phyloP scores from a whole-genome alignment of 108 stramenopile genomes.

The Cyclotella kingstonii region DNA sequence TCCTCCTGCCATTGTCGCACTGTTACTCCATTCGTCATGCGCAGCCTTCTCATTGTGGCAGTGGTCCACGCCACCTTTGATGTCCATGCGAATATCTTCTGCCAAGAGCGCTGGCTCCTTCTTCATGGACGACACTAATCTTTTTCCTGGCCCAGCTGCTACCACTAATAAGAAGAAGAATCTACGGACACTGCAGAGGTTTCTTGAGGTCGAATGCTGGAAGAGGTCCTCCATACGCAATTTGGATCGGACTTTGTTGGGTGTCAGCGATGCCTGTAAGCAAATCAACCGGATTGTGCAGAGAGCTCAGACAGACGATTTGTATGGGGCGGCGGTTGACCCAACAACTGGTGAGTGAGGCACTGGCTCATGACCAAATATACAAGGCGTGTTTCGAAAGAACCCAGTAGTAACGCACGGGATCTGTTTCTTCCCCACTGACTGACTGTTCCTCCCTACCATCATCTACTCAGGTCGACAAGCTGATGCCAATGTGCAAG shows the following conservation, averaged over 20 bases:
- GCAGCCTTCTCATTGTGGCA: too few species aligned
- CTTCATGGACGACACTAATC: too few species aligned
- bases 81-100: too few species aligned
- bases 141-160: too few species aligned
- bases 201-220: constrained; percentile 90
- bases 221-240: constrained; percentile 57
- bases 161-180: constrained; percentile 90
- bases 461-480: constrained; percentile 33
- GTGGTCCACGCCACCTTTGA: too few species aligned
- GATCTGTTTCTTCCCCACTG: too few species aligned
- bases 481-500: constrained; percentile 78
- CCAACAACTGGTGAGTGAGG: constrained; percentile 28
- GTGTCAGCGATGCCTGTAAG: constrained; percentile 83
- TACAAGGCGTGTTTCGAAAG: too few species aligned
- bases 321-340: constrained; percentile 80
- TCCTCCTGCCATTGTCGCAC: too few species aligned
- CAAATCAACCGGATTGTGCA: constrained; percentile 88
- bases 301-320: constrained; percentile 87
- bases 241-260: constrained; percentile 71
- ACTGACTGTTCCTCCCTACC: not conserved
- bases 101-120: too few species aligned
- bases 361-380: too few species aligned
- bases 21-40: too few species aligned
- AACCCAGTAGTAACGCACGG: too few species aligned
- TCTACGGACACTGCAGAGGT: constrained; percentile 72